phyloP scores from a whole-genome alignment of 73 alveolate species.

The Paramecium bursaria region DNA sequence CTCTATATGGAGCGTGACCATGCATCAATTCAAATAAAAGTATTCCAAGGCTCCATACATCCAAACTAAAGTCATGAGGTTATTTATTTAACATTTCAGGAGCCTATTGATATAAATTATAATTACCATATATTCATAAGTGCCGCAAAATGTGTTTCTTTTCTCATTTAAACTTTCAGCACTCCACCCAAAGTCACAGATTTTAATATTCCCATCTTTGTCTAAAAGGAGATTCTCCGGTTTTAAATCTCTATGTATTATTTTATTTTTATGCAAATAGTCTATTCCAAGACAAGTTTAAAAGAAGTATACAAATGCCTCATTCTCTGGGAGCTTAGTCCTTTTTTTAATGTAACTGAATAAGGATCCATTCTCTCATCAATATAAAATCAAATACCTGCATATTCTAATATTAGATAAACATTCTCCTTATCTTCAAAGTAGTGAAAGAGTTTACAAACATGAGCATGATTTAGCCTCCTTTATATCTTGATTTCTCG shows the following conservation, averaged over 20 bases:
- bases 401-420: slow-evolving; percentile 85
- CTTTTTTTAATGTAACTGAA: slow-evolving; percentile 54
- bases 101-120: too few relatives aligned
- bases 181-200: slow-evolving; percentile 75
- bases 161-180: slow-evolving; percentile 70
- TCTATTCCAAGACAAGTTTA: slow-evolving; percentile 79
- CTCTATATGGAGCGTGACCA: slow-evolving; percentile 90
- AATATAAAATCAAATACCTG: slow-evolving; percentile 68
- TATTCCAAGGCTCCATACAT: slow-evolving; percentile 94
- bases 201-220: slow-evolving; percentile 61
- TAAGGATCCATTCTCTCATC: slow-evolving; percentile 59
- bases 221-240: slow-evolving; percentile 70
- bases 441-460: slow-evolving; percentile 91
- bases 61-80: slow-evolving; percentile 87
- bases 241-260: slow-evolving; percentile 83
- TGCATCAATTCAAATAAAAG: slow-evolving; percentile 90
- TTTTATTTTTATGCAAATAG: slow-evolving; percentile 78
- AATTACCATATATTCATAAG: slow-evolving; percentile 92
- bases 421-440: slow-evolving; percentile 96
- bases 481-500: slow-evolving; percentile 94
- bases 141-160: slow-evolving; percentile 96
- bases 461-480: slow-evolving; percentile 89
- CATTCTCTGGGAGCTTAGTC: slow-evolving; percentile 62
- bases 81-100: slow-evolving; percentile 92
- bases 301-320: slow-evolving; percentile 82